phyloP scores from a whole-genome alignment of 2,329 filamentous ascomycete species.

The Exophiala mesophila region DNA sequence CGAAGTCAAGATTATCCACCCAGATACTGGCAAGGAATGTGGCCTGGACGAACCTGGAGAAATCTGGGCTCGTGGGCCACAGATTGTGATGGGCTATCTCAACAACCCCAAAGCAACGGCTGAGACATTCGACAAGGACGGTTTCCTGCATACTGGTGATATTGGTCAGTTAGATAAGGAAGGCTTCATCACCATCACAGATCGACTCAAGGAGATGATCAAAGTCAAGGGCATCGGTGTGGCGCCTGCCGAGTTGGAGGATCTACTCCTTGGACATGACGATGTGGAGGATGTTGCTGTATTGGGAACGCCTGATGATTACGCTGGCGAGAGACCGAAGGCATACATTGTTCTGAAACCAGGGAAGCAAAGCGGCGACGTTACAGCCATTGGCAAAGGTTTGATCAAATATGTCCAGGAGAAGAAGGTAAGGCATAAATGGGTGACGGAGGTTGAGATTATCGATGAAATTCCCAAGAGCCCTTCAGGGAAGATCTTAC shows the following conservation, averaged over 20 bases:
- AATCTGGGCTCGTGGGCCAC: slow-evolving; percentile 70
- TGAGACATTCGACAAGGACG: slow-evolving; percentile 61
- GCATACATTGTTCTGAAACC: slow-evolving; percentile 42
- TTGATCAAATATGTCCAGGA: slow-evolving; percentile 32
- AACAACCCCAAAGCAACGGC: slow-evolving; percentile 67
- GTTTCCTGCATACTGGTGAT: slow-evolving; percentile 62
- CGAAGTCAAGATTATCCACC: slow-evolving; percentile 54
- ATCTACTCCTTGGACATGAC: slow-evolving; percentile 41
- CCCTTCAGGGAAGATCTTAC: slow-evolving; percentile 48
- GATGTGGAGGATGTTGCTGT: slow-evolving; percentile 44
- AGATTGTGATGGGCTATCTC: slow-evolving; percentile 73
- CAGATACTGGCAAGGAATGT: slow-evolving; percentile 48
- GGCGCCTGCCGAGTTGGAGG: slow-evolving; percentile 46
- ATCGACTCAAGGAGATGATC: slow-evolving; percentile 58
- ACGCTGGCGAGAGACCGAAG: slow-evolving; percentile 31
- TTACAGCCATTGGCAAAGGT: slow-evolving; percentile 11
- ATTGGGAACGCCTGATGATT: slow-evolving; percentile 38
- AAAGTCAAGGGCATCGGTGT: slow-evolving; percentile 51
- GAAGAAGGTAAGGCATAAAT: slow-evolving; percentile 35
- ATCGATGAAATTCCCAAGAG: slow-evolving; percentile 48
- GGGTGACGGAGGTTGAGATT: slow-evolving; percentile 42
- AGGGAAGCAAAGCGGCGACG: slow-evolving; percentile 10
- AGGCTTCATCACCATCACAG: slow-evolving; percentile 64
- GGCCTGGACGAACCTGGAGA: slow-evolving; percentile 51
- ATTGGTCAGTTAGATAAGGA: slow-evolving; percentile 54